Evolutionary conservation across 345 rosid species (phyloP).

Genomic region (Punica granatum): DNA sequence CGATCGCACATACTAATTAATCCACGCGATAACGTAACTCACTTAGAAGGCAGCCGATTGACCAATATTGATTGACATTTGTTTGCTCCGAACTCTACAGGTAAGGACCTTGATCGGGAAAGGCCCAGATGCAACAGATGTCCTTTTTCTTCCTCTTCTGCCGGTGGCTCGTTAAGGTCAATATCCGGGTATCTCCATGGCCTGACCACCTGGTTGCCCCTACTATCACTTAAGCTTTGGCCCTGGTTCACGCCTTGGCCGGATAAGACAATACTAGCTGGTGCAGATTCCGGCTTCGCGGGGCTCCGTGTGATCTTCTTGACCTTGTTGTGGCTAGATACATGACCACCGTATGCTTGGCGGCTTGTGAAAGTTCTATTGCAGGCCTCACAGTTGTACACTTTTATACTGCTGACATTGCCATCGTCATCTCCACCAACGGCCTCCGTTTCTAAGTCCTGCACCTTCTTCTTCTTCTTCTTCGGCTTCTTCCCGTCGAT

Average conservation of each 20-base stretch:
- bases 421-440: background rate
- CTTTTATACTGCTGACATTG: slow-evolving; percentile 15
- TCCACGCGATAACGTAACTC: too few species aligned
- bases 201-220: background rate
- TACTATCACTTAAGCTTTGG: too few species aligned
- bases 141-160: slow-evolving; percentile 5
- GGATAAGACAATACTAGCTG: background rate
- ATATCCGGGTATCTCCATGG: slow-evolving; percentile 9
- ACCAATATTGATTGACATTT: too few species aligned
- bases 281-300: background rate
- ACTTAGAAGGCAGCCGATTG: too few species aligned
- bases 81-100: too few species aligned
- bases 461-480: background rate
- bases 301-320: background rate
- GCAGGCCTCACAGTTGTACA: slow-evolving; percentile 30
- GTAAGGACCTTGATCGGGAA: too few species aligned
- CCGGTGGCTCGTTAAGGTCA: slow-evolving; percentile 23
- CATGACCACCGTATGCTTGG: slow-evolving; percentile 51
- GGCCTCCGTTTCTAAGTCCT: background rate
- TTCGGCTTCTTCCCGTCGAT: too few species aligned
- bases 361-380: slow-evolving; percentile 34
- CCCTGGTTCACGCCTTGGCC: background rate
- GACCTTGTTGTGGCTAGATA: slow-evolving; percentile 47
- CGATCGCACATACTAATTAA: too few species aligned
- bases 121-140: too few species aligned